phyloP scores from a whole-genome alignment of 495 filamentous ascomycete genomes.

The Cairneyella variabilis region DNA sequence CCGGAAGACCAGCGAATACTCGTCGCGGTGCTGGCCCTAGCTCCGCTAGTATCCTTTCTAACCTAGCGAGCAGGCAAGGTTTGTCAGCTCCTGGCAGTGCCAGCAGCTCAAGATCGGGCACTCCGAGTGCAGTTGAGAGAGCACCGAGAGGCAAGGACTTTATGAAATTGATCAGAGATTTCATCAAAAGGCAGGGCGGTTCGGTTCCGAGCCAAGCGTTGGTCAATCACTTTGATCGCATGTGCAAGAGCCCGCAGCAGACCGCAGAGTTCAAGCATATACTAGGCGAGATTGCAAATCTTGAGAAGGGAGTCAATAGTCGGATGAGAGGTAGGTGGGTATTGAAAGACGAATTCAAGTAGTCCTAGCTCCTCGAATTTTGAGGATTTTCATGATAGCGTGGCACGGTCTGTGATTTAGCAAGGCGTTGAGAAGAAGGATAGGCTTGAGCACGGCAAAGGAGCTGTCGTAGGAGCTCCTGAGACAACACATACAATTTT shows the following conservation, averaged over 20 bases:
- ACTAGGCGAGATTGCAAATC: constrained; percentile 46
- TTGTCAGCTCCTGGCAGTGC: constrained; percentile 32
- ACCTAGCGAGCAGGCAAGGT: constrained; percentile 54
- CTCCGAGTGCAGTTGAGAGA: constrained; percentile 22
- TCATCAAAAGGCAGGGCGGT: constrained; percentile 66
- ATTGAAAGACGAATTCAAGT: constrained; percentile 56
- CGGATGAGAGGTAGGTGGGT: constrained; percentile 57
- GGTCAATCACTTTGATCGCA: constrained; percentile 68
- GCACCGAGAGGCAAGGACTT: constrained; percentile 47
- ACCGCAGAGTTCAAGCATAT: constrained; percentile 45
- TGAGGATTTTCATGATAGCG: no score
- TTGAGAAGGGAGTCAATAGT: constrained; percentile 45
- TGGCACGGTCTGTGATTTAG: no score
- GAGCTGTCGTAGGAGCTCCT: no score
- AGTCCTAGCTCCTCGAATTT: neutral
- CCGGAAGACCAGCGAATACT: constrained; percentile 48
- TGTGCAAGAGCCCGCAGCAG: constrained; percentile 39
- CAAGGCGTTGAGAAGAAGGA: no score
- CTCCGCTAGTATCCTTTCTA: constrained; percentile 55
- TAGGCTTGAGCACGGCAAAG: no score
- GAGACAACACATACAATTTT: no score
- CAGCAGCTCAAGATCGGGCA: constrained; percentile 29
- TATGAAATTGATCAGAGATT: constrained; percentile 68
- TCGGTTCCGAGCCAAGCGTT: constrained; percentile 68
- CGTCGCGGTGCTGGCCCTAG: constrained; percentile 34